Percentiles rank a stretch among this genome's conserved stretches.
phyloP scores from a whole-genome alignment of 2,329 filamentous ascomycete species.

The Mycosphaerelloides madeirae region DNA sequence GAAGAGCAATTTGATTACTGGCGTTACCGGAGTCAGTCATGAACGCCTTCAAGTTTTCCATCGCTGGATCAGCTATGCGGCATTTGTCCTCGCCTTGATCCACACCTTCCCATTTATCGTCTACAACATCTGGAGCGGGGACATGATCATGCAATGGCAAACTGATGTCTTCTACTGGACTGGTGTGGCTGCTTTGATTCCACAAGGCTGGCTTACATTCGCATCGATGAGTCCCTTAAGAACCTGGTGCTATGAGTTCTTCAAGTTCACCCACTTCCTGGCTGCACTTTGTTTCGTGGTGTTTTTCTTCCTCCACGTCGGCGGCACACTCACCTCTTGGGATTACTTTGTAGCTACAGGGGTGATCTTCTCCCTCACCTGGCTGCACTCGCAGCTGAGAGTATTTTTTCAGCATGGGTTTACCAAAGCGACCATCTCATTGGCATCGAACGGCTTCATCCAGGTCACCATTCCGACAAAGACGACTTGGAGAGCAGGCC shows the following conservation, averaged over 20 bases:
- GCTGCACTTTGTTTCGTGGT: conserved; percentile 52
- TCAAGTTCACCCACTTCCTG: conserved; percentile 54
- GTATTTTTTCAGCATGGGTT: conserved; percentile 51
- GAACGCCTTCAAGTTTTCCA: conserved; percentile 57
- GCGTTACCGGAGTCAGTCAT: conserved; percentile 52
- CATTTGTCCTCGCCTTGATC: conserved; percentile 53
- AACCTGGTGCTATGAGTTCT: conserved; percentile 56
- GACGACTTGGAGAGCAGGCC: conserved; percentile 48
- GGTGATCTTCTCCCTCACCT: conserved; percentile 48
- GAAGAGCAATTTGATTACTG: conserved; percentile 55
- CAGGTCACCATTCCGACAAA: conserved; percentile 43
- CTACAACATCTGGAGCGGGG: conserved; percentile 45
- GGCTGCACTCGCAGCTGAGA: conserved; percentile 43
- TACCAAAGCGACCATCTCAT: conserved; percentile 39
- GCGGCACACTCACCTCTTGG: conserved; percentile 53
- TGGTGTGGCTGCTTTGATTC: conserved; percentile 50
- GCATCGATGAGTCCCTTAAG: conserved; percentile 51
- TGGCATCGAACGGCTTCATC: conserved; percentile 40
- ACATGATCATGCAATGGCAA: conserved; percentile 46
- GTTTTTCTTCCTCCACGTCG: conserved; percentile 59
- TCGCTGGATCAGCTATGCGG: conserved; percentile 51
- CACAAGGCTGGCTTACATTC: conserved; percentile 44
- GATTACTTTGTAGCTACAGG: conserved; percentile 56
- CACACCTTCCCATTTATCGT: conserved; percentile 60
- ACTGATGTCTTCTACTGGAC: conserved; percentile 51